Evolutionary conservation across 2,329 filamentous ascomycete species (phyloP).

Genomic region (Pseudocercospora fijiensis): DNA sequence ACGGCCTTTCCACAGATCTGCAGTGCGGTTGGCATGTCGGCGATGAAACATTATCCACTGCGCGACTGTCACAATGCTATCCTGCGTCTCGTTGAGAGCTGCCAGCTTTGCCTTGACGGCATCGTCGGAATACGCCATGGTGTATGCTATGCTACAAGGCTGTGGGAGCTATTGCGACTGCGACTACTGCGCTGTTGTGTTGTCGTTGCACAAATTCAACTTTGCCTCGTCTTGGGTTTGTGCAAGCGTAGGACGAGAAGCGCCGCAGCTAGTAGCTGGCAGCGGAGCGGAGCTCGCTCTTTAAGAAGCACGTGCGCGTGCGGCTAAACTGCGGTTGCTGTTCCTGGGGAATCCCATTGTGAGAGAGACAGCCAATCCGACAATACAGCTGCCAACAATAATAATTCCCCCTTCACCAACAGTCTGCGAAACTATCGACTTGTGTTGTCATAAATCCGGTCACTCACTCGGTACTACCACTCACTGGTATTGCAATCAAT

Average conservation of each 20-base stretch:
- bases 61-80: slow-evolving; percentile 91
- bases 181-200: not conserved
- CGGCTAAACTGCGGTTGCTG: not conserved
- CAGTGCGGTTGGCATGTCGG: slow-evolving; percentile 87
- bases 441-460: not conserved
- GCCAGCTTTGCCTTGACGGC: slow-evolving; percentile 92
- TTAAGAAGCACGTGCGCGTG: not conserved
- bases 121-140: slow-evolving; percentile 94
- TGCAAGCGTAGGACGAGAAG: not conserved
- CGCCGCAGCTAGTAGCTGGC: no score
- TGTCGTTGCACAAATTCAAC: not conserved
- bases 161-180: not conserved
- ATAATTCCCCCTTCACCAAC: not conserved
- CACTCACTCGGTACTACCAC: not conserved
- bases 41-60: slow-evolving; percentile 99
- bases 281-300: not conserved
- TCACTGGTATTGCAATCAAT: not conserved
- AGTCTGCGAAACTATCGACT: not conserved
- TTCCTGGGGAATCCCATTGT: slow-evolving; percentile 5
- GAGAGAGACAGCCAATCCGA: not conserved
- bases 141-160: slow-evolving; percentile 5
- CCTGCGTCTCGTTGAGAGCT: slow-evolving; percentile 93
- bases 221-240: not conserved
- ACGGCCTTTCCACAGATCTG: slow-evolving; percentile 85
- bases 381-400: not conserved